phyloP scores from a whole-genome alignment of 495 filamentous ascomycete genomes.

The Penicillium nucicola region DNA sequence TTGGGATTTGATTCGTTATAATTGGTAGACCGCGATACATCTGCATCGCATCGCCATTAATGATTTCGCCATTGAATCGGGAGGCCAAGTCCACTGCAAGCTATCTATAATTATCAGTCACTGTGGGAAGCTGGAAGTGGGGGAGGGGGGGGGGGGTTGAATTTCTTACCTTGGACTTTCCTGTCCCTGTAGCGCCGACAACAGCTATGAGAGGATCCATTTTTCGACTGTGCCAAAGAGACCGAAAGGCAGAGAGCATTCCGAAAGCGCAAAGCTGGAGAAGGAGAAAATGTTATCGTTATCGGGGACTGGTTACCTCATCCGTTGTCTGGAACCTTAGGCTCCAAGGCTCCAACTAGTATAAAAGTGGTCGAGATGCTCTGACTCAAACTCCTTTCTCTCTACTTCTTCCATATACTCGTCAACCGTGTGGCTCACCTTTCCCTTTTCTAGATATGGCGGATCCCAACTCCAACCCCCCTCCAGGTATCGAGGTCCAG shows the following conservation, averaged over 20 bases:
- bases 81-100: constrained; percentile 87
- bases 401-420: neutral
- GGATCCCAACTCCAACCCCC: constrained; percentile 1
- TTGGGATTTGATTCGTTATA: constrained; percentile 88
- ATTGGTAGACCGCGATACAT: constrained; percentile 91
- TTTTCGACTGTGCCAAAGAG: constrained; percentile 12
- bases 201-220: constrained; percentile 73
- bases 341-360: too few relatives aligned
- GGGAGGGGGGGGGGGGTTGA: constrained; percentile 4
- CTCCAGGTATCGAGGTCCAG: constrained; percentile 63
- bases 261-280: constrained; percentile 8
- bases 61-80: constrained; percentile 86
- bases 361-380: neutral
- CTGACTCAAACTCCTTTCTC: constrained; percentile 4
- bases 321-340: too few relatives aligned
- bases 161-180: constrained; percentile 85
- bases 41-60: constrained; percentile 99
- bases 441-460: constrained; percentile 11
- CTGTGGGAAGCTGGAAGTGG: neutral
- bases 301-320: constrained; percentile 22
- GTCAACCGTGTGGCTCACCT: neutral
- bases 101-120: constrained; percentile 51
- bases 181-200: constrained; percentile 90
- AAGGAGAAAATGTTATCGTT: constrained; percentile 4
- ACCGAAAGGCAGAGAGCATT: constrained; percentile 27